phyloP scores from a whole-genome alignment of 768 basidiomycete species.

The Trametes villosa region DNA sequence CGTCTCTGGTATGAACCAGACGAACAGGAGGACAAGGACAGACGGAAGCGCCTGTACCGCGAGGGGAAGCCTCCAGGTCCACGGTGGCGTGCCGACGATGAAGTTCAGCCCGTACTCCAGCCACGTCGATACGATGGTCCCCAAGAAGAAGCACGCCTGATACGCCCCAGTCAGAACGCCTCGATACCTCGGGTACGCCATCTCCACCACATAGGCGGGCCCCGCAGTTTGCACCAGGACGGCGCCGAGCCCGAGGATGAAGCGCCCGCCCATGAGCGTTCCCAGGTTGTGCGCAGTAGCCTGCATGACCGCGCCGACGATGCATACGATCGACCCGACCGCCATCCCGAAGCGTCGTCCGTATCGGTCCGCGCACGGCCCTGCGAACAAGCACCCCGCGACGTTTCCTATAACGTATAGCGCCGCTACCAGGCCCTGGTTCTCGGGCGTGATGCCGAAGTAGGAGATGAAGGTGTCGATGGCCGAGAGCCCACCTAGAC shows the following conservation, averaged over 20 bases:
- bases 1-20: conserved; percentile 70
- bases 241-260: conserved; percentile 44
- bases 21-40: conserved; percentile 53
- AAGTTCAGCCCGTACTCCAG: conserved; percentile 51
- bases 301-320: conserved; percentile 65
- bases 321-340: conserved; percentile 64
- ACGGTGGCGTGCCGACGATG: conserved; percentile 39
- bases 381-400: conserved; percentile 31
- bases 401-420: conserved; percentile 36
- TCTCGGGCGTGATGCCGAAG: conserved; percentile 31
- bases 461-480: conserved; percentile 31
- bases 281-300: conserved; percentile 49
- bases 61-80: conserved; percentile 71
- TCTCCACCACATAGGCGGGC: conserved; percentile 65
- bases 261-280: conserved; percentile 58
- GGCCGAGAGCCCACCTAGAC: conserved; percentile 29
- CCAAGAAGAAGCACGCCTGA: conserved; percentile 24
- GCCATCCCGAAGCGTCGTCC: conserved; percentile 35
- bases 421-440: conserved; percentile 34
- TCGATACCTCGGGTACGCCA: conserved; percentile 59
- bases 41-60: conserved; percentile 65
- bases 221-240: conserved; percentile 27
- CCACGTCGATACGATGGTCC: conserved; percentile 27
- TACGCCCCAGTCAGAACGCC: conserved; percentile 62
- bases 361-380: conserved; percentile 27